These are phyloP conservation scores for Pestalotiopsis sp. DNA, from an alignment of 2,329 filamentous ascomycete genomes.

Conservation along the genomic window DNA sequence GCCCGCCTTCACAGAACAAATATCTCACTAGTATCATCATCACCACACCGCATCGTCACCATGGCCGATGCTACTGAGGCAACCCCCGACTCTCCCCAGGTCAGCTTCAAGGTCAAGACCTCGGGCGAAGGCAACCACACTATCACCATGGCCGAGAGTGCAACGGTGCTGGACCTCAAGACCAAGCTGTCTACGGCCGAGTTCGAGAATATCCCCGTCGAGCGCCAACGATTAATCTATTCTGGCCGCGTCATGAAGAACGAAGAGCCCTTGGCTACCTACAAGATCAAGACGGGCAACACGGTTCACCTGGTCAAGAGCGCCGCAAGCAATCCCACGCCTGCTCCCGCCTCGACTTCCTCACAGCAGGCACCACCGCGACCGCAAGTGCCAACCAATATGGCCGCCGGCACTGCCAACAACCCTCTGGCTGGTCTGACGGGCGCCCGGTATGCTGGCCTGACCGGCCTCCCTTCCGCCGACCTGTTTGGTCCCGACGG, in stretches of 20 bases:
- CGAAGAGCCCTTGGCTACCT: slow-evolving; percentile 77
- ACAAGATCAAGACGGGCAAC: slow-evolving; percentile 96
- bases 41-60: slow-evolving; percentile 19
- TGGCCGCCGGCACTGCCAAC: slow-evolving; percentile 81
- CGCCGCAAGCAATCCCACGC: slow-evolving; percentile 78
- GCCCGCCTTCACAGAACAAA: too few relatives aligned
- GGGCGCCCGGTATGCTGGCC: slow-evolving; percentile 90
- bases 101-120: slow-evolving; percentile 98
- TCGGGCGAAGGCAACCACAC: slow-evolving; percentile 85
- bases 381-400: slow-evolving; percentile 71
- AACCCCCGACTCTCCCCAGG: slow-evolving; percentile 65
- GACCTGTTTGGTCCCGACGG: slow-evolving; percentile 93
- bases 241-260: slow-evolving; percentile 97
- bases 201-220: slow-evolving; percentile 82
- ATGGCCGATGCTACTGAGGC: slow-evolving; percentile 70
- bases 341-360: slow-evolving; percentile 42
- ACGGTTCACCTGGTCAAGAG: slow-evolving; percentile 97
- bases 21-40: not conserved
- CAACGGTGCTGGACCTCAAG: slow-evolving; percentile 85
- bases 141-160: slow-evolving; percentile 76
- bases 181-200: slow-evolving; percentile 79
- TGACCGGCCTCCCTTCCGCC: slow-evolving; percentile 83
- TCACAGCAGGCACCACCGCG: slow-evolving; percentile 47
- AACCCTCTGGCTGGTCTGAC: slow-evolving; percentile 90
- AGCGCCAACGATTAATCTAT: slow-evolving; percentile 94